Base-by-base conservation (phyloP, 2,329 filamentous ascomycete genomes). In the Daldinia sp. region DNA sequence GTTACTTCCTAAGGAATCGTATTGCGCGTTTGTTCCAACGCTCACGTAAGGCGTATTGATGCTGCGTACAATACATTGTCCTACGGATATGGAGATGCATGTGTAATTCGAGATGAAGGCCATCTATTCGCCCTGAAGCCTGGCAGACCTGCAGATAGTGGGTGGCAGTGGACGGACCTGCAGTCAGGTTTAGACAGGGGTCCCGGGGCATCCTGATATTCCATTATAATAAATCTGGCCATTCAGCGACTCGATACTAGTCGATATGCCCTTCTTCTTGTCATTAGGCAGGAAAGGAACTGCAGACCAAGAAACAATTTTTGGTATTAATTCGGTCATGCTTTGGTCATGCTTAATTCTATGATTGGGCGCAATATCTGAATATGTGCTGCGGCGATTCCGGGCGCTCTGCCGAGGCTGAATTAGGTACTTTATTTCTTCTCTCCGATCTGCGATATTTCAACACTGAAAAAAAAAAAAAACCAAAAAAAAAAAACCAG, bases 321-420 rank as follows among this genome's bases (percentile, higher is more conserved):
- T 32, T 32, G 6, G 6, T n/a, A n/a, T n/a, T n/a, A n/a, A n/a
- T n/a, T n/a, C n/a, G n/a, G n/a, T n/a, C n/a, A n/a, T n/a, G n/a
- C 17, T 54, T 48, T 50, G 56, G 57, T 50, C 39, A 41, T 43
- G 34, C 52, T 57, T 27, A 32, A 47, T 27, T 49, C 43, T 47
- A 29, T 61, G 56, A 63, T 63, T 68, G 56, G 29, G 17, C 17
- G 7, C 15, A 2, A 17, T 35, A 30, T 15, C 29, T 23, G 45
- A 50, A 27, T 52, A 41, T 58, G 37, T 32, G 39, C 15, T 53
- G 50, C 63, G 62, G 59, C 37, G 45, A 68, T 56, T 63, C 62
- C 65, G 62, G 53, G 50, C 27, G n/a, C n/a, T 50, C 57, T 65
- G 57, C 50, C 43, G 61, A 66, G 53, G 57, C 64, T 64, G 53